phyloP scores from a whole-genome alignment of 148 eudicot species.

The Persicaria maculosa region DNA sequence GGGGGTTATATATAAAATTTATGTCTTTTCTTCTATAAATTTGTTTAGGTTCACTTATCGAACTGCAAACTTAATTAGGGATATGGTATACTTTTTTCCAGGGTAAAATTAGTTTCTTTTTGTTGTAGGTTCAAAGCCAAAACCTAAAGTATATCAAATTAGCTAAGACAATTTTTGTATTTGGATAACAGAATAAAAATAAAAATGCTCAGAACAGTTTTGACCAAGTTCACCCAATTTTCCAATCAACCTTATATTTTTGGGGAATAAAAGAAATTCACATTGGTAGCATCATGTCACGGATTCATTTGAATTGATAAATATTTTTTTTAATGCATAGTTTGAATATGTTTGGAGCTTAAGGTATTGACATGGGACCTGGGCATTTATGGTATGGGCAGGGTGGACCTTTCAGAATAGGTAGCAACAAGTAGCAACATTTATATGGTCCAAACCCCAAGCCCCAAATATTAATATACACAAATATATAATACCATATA shows the following conservation, averaged over 20 bases:
- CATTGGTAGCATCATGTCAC: neutral
- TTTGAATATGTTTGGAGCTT: slow-evolving; percentile 3
- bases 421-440: slow-evolving; percentile 10
- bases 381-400: slow-evolving; percentile 37
- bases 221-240: too few relatives aligned
- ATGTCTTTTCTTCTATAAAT: too few relatives aligned
- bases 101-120: too few relatives aligned
- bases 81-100: too few relatives aligned
- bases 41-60: too few relatives aligned
- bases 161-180: too few relatives aligned
- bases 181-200: too few relatives aligned
- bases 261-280: neutral
- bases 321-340: neutral
- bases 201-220: too few relatives aligned
- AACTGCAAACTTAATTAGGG: too few relatives aligned
- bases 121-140: too few relatives aligned
- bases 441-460: slow-evolving; percentile 8
- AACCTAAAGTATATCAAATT: too few relatives aligned
- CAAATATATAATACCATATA: neutral
- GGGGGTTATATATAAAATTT: neutral
- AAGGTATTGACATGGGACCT: slow-evolving; percentile 12
- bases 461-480: neutral
- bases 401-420: neutral
- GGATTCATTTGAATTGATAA: neutral
- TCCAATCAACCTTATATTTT: too few relatives aligned